Evolutionary conservation across 805 yeast genomes (phyloP), one percentile per base, ranked within the genome.

Genomic region (Lipomyces mesembrius): DNA sequence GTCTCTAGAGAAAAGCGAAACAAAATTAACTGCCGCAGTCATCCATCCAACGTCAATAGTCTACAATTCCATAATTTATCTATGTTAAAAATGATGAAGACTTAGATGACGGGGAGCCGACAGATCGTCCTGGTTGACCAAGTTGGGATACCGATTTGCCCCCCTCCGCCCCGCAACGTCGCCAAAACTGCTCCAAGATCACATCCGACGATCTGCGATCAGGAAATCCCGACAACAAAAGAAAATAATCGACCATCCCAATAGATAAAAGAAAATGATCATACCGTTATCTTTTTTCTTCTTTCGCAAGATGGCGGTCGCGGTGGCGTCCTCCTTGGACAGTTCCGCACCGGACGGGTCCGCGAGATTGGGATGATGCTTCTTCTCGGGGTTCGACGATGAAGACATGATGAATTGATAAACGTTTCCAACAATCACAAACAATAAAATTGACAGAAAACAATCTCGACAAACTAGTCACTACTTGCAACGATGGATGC

Each of bases 291-390:
- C 97, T 85, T 94, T 94, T 95, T 95, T 94, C 88, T 95, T 95
- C 82, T 94, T 87, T 83, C 97, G 90, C 76, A 95, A 83, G 76
- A 95, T 95, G 57, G 99, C 99, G 64, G 98, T 95, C 72, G 99
- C 99, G 62, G 97, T 92, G 72, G 84, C 86, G 74, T 85, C 87
- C 59, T 81, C 81, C 74, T 88, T 91, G 54, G 82, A 81, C 64
- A 78, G 74, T 57, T 83, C 84, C 59, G 85, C 84, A 61, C 95
- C 95, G 61, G 92, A 87, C 71, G 89, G 91, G 72, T 87, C 89
- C 71, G 83, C 76, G 70, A 86, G 79, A 54, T 71, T 71, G 25
- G 79, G 72, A 63, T 74, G 74, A 60, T 74, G 74, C 62, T 71
- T 71, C 69, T 77, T 76, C 62, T 77, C 78, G 62, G 65, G 58